Evolutionary conservation across 768 basidiomycete genomes (phyloP).

Genomic region (Lentinus brumalis): DNA sequence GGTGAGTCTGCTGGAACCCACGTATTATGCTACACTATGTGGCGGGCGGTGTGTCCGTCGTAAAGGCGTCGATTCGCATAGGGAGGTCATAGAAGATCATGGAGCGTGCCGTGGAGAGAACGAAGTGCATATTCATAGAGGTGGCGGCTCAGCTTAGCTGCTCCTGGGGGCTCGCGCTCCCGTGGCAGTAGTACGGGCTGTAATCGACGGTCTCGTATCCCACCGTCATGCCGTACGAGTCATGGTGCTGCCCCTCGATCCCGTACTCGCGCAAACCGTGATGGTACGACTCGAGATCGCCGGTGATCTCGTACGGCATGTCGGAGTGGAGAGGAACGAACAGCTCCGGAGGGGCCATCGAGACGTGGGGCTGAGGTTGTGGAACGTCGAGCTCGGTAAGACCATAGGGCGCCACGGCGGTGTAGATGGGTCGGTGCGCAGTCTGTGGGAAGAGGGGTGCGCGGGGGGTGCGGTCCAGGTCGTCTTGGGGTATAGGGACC

Average conservation of each 20-base stretch:
- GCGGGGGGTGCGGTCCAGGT: constrained; percentile 27
- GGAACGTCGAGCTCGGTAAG: neutral
- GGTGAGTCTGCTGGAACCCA: constrained; percentile 8
- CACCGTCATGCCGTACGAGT: constrained; percentile 21
- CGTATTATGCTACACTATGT: constrained; percentile 17
- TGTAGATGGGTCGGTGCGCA: constrained; percentile 7
- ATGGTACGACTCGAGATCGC: constrained; percentile 27
- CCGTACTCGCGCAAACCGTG: constrained; percentile 24
- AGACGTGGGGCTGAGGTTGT: neutral
- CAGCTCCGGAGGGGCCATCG: constrained; percentile 1
- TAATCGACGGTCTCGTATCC: constrained; percentile 24
- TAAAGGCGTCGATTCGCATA: constrained; percentile 14
- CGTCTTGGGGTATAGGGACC: constrained; percentile 14
- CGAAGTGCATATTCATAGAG: constrained; percentile 1
- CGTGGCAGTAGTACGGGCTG: constrained; percentile 20
- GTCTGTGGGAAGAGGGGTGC: constrained; percentile 23
- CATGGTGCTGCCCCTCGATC: constrained; percentile 12
- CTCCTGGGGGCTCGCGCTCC: neutral
- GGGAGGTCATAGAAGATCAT: constrained; percentile 10
- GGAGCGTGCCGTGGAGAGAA: neutral
- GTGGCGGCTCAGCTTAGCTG: constrained; percentile 2
- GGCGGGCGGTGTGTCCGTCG: constrained; percentile 10
- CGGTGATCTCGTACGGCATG: constrained; percentile 9
- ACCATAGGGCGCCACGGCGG: neutral
- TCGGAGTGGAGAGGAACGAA: neutral